Base-by-base conservation (phyloP, 805 yeast genomes). In the Starmera quercuum region DNA sequence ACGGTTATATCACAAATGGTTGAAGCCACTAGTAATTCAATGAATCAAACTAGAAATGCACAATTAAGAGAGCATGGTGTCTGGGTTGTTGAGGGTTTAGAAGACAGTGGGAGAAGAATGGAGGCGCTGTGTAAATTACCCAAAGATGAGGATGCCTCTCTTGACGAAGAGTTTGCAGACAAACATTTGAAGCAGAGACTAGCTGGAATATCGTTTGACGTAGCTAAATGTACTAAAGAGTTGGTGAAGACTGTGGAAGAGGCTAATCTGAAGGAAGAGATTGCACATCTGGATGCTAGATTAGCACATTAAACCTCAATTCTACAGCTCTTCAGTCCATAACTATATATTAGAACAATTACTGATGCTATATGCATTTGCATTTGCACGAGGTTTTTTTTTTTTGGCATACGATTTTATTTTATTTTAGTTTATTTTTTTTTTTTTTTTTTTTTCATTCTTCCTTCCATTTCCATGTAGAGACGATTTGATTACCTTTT, bases 221-320 rank as follows among this genome's bases (percentile, higher is more conserved):
- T 90, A 61, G 97, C 97, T 17, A 87, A 90, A 59, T 83, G 95
- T 56, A 90, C 97, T 5, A 90, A 88, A 57, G 97, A 90, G 58
- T 70, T 90, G 52, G 97, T 90, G 15, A 88, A 88, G 62, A 84
- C 95, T 1, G 96, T 90, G 5, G 97, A 90, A 55, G 97, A 88
- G 54, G 95, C 95, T 17, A 82, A 88, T 51, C 64, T 88, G 48
- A 81, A 81, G 49, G 88, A 82, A 45, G 95, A 87, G 49, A 83
- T 88, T 47, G 87, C 78, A 5, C 78, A 79, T 44, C 68, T 86
- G 45, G 88, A 86, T 58, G 77, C 85, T 10, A 71, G 82, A 31
- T 34, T 48, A 24, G 39, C 26, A n/a, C n/a, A n/a, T n/a, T n/a
- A n/a, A n/a, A n/a, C n/a, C n/a, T n/a, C n/a, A n/a, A n/a, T n/a